Base-by-base conservation (phyloP, 2,329 filamentous ascomycete species). In the Aspergillus sergii region DNA sequence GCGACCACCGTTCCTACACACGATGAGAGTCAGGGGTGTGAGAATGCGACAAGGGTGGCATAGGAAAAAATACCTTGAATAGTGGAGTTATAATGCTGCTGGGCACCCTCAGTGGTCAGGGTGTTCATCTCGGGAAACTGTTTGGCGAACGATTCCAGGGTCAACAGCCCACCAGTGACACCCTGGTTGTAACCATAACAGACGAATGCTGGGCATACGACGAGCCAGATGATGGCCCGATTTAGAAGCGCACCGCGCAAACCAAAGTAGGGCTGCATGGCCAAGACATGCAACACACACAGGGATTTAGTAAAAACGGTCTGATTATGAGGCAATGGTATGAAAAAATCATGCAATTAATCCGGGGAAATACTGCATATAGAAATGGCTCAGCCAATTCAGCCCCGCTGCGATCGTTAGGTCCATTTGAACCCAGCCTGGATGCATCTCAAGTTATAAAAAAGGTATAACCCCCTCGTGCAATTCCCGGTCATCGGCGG, bases 71-170 rank as follows among this genome's bases (percentile, higher is more conserved):
- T 71, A 70, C 81, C 81, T 68, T 82, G 81, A 16, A 80, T 73
- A 9, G 78, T 81, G 8, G 81, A 80, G 64, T 82, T 81, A 62
- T 79, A 69, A 4, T 75, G 64, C 32, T 66, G 60, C 53, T 69
- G 48, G 14, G 51, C 73, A 10, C 81, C 82, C 8, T 66, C 74
- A 7, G 79, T 75, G 66, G 80, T 74, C 59, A 81, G 64, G 0
- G 82, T 84, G 71, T 85, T 77, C 69, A 84, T 83, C 61, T 79
- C 69, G 1, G 83, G 83, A 65, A 86, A 85, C 36, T 77, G 77
- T 43, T 77, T 70, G 4, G 85, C 78, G 70, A 91, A 91, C 14
- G 83, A 81, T 60, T 83, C 77, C 70, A 93, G 84, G 1, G 89
- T 91, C 55, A 94, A 79, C 34, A 85, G 70, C 19, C 83, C 82